Conservation (phyloP, 2,329 filamentous ascomycete species). For the Myotisia sp. region DNA sequence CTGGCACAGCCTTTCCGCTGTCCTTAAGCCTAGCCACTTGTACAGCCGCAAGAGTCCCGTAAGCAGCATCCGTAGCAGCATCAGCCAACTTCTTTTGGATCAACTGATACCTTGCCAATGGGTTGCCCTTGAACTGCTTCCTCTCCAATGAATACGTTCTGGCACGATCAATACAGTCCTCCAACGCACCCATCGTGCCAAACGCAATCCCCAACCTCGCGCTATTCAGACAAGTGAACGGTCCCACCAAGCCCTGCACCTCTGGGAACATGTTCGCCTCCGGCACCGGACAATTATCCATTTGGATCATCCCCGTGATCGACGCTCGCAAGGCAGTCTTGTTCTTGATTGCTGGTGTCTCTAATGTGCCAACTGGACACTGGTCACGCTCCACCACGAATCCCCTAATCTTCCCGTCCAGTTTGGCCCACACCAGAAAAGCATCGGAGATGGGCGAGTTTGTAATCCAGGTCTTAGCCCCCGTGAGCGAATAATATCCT, state of each 20-base stretch:
- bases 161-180: conserved; percentile 73
- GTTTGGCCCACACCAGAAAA: conserved; percentile 80
- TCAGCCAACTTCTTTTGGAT: conserved; percentile 97
- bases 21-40: conserved; percentile 93
- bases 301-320: conserved; percentile 93
- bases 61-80: conserved; percentile 78
- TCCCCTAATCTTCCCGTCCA: conserved; percentile 84
- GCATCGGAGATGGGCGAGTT: conserved; percentile 83
- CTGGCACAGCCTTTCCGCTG: conserved; percentile 68
- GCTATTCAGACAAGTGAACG: conserved; percentile 88
- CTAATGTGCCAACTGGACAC: conserved; percentile 75
- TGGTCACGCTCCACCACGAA: conserved; percentile 77
- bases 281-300: conserved; percentile 79
- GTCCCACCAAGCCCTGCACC: conserved; percentile 71
- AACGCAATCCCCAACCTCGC: conserved; percentile 88
- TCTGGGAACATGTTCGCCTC: conserved; percentile 88
- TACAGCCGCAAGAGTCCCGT: conserved; percentile 73
- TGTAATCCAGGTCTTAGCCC: conserved; percentile 89
- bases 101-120: conserved; percentile 88
- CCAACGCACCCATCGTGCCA: conserved; percentile 83
- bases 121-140: conserved; percentile 92
- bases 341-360: conserved; percentile 83
- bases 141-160: conserved; percentile 80
- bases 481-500: conserved; percentile 64
- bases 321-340: conserved; percentile 90